Evolutionary conservation across 2,329 filamentous ascomycete genomes (phyloP), one percentile per base, ranked within the genome.

Genomic region (Zymoseptoria pseudotritici): DNA sequence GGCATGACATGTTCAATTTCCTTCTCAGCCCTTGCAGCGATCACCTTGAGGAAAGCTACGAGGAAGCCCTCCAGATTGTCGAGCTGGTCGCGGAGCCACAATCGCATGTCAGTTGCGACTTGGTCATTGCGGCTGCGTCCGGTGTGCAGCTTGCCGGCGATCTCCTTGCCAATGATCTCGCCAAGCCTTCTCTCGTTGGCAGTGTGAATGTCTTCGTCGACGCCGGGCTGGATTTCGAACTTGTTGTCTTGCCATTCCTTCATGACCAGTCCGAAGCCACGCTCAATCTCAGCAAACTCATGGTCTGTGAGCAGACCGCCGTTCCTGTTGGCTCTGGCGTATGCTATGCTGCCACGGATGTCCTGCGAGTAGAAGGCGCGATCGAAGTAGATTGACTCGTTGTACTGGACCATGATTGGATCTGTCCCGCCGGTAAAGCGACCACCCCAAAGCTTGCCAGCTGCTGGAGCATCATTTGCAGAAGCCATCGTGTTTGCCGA

Each of bases 71-170:
- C 90, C 56, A 96, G 84, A 64, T 80, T 79, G 59, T 81, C 82
- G 60, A 96, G 78, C 77, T 88, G 82, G 65, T 92, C 86, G 51
- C 90, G 83, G 64, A 96, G 77, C 91, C 91, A 97, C 73, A 96
- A 79, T 62, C 91, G 86, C 89, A 96, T 93, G 70, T 96, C 91
- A 21, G 88, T 92, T 54, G 87, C 91, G 59, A 96, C 86, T 77
- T 96, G 91, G 76, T 97, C 91, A 71, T 96, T 96, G 67, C 91
- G 84, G 74, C 88, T 92, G 56, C 92, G 87, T 51, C 79, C 79
- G n/a, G 91, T 96, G 76, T 96, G 92, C 60, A 96, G 83, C 79
- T 96, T 96, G 22, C 92, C 91, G 0, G 87, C 90, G 59, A 89
- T 86, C 24, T 91, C 84, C 74, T 89, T 92, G 69, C 91, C 90